phyloP scores from a whole-genome alignment of 805 yeast species.

The Dipodascopsis tothii region DNA sequence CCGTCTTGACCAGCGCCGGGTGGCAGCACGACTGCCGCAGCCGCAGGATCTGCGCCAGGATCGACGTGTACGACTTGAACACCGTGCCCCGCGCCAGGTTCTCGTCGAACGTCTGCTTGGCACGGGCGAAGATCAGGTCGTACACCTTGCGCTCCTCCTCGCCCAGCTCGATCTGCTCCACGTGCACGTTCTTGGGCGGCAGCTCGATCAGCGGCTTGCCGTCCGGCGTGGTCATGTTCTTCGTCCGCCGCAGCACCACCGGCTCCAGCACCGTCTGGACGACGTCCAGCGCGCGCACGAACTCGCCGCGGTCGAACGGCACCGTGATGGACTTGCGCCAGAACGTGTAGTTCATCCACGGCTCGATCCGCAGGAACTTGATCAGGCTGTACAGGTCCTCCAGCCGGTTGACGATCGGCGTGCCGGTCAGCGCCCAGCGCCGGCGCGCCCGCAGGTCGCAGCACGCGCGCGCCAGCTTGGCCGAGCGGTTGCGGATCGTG shows the following conservation, averaged over 20 bases:
- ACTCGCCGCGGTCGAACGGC: conserved; percentile 71
- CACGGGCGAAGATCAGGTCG: conserved; percentile 58
- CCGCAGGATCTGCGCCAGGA: conserved; percentile 73
- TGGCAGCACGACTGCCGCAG: conserved; percentile 88
- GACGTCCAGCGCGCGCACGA: conserved; percentile 66
- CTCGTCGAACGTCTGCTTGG: conserved; percentile 40
- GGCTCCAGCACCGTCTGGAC: conserved; percentile 85
- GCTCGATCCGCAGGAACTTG: conserved; percentile 68
- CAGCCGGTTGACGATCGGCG: conserved; percentile 80
- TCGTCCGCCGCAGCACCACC: conserved; percentile 73
- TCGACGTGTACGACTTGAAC: conserved; percentile 66
- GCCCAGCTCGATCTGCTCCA: conserved; percentile 61
- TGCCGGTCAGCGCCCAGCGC: conserved; percentile 85
- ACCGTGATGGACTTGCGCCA: conserved; percentile 82
- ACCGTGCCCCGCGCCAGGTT: conserved; percentile 45
- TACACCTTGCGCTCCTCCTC: conserved; percentile 61
- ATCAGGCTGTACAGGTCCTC: conserved; percentile 80
- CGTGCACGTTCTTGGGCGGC: conserved; percentile 66
- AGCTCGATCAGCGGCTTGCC: conserved; percentile 69
- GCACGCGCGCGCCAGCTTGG: conserved; percentile 74
- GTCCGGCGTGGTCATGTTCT: conserved; percentile 64
- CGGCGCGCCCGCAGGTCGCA: conserved; percentile 56
- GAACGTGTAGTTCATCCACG: conserved; percentile 77
- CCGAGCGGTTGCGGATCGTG: conserved; percentile 67
- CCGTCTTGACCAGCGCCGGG: conserved; percentile 51